phyloP scores from a whole-genome alignment of 495 filamentous ascomycete species.

The Tuber melanosporum region DNA sequence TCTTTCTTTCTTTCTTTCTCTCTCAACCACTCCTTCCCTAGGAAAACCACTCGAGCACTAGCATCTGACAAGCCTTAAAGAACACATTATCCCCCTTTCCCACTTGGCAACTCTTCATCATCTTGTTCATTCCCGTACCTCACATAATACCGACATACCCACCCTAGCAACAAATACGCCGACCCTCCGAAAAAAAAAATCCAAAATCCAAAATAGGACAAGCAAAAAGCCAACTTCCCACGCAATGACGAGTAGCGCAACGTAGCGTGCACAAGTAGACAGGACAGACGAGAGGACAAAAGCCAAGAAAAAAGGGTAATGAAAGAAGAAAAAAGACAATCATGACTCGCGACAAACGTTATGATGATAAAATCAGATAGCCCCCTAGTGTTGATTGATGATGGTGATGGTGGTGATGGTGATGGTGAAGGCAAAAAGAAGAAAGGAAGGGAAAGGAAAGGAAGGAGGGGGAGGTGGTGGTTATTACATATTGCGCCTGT shows the following conservation, averaged over 20 bases:
- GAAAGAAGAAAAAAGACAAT: background rate
- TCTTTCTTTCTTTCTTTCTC: background rate
- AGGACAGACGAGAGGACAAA: background rate
- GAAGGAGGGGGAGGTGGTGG: background rate
- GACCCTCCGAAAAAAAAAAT: background rate
- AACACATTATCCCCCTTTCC: background rate
- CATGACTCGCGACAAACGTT: constrained; percentile 1
- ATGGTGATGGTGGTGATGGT: background rate
- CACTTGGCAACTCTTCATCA: background rate
- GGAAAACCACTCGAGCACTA: background rate
- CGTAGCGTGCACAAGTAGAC: background rate
- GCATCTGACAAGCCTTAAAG: background rate
- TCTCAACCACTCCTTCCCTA: background rate
- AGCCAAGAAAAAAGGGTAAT: background rate
- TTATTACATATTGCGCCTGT: constrained; percentile 1
- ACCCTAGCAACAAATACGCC: background rate
- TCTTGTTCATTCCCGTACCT: background rate
- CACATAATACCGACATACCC: background rate
- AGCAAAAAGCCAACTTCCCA: constrained; percentile 1
- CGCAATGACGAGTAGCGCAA: constrained; percentile 1
- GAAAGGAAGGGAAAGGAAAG: background rate
- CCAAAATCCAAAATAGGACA: background rate
- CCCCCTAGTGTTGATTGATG: background rate
- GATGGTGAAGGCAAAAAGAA: background rate
- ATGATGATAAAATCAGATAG: constrained; percentile 4